Evolutionary conservation across 1,139 yeast genomes (phyloP), one percentile per base, ranked within the genome.

Genomic region (Trichomonascaceae sp.): DNA sequence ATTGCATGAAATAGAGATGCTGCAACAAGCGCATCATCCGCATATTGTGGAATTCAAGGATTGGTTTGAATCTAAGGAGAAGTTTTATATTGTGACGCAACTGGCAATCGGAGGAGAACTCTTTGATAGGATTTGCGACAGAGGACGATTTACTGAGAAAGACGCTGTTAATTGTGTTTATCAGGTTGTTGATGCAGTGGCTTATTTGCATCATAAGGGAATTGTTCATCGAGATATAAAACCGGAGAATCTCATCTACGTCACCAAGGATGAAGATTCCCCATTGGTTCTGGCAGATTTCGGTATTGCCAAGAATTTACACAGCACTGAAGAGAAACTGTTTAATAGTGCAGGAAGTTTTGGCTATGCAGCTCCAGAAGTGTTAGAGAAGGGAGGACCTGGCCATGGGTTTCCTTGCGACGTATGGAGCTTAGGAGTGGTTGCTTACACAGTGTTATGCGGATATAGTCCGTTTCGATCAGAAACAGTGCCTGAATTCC

Each of bases 341-440:
- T 85, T 82, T 27, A 77, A 86, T 27, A 84, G 87, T 49, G 96
- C 96, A 0, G 97, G 97, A 0, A 85, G 95, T 1, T 83, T 89
- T 70, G 96, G 96, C 1, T 90, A 90, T 67, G 96, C 96, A 4
- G 96, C 97, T 0, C 97, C 97, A 0, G 97, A 90, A 67, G 93
- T 90, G 3, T 75, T 90, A 41, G 71, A 75, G 44, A 41, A 41
- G n/a, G 47, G 48, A 10, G 30, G 52, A 5, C 47, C 22, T 18
- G 96, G 96, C 7, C 96, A 90, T 70, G 95, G 96, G 46, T 88
- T 86, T 66, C 91, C 96, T 1, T 90, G 96, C 69, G 97, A 90
- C 67, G 79, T 90, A 47, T 90, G 97, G 97, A 85, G 95, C 1
- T 70, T 90, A 47, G 97, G 97, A 22, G 96, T 90, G 9, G 87